Evolutionary conservation across 768 basidiomycete species (phyloP), one percentile per base, ranked within the genome.

Genomic region (Suillus alpinus): DNA sequence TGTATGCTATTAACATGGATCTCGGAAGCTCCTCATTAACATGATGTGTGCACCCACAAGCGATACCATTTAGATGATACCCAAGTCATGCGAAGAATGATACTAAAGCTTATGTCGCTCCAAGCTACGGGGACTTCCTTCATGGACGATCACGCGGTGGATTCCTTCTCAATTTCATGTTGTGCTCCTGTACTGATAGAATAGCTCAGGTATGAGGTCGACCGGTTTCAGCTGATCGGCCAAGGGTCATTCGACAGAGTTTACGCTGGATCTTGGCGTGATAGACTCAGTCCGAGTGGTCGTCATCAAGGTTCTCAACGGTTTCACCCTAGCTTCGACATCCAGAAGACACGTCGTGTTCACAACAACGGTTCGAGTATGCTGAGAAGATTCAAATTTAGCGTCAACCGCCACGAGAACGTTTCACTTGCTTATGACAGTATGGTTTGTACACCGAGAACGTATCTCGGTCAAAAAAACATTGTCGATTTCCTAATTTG

Each of bases 171-270:
- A 36, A 36, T 36, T 36, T 36, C 36, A 36, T 12, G 36, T 10
- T 8, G 10, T 36, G 10, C 36, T 36, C 36, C 2, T 36, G 36
- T 36, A 36, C 36, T 36, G 10, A 36, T 36, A 36, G 36, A 36
- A 10, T 23, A 65, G 57, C 63, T 53, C 56, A 84, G 84, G 57
- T 91, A 88, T 67, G 92, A 95, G 73, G 82, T 94, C 44, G 86
- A 88, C 59, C 81, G 85, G 6, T 87, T 86, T 43, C 76, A 80
- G 59, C 83, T 84, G 69, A 86, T 94, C 61, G 88, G 90, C 7
- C 66, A 84, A 31, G 91, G 91, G 0, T n/a, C 83, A 73, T 91
- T 91, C 75, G 88, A 88, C 12, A 83, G 88, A 58, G 90, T 94
- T 8, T 92, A 88, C 74, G n/a, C n/a, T n/a, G n/a, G n/a, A n/a